Evolutionary conservation across 768 basidiomycete species (phyloP), one percentile per base, ranked within the genome.

Genomic region (Gautieria morchelliformis): DNA sequence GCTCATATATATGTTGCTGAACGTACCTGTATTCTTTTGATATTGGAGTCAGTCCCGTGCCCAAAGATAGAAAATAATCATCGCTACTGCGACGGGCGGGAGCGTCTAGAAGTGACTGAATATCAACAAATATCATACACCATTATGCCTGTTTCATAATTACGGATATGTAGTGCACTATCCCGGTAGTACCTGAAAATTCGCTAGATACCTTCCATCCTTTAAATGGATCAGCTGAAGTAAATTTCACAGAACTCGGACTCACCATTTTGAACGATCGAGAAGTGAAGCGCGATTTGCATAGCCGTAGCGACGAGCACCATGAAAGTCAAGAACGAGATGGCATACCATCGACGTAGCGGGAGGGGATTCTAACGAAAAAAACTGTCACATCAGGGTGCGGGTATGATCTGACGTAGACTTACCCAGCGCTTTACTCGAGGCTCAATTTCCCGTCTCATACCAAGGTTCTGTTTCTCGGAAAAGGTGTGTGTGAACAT

Each of bases 1-100:
- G 47, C 35, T 37, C 10, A 10, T 2, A 37, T 39, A n/a, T 30
- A 19, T 37, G 39, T 53, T 30, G 39, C n/a, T 27, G 47, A 8
- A 20, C 3, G 27, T 51, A 75, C 78, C 71, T 81, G 81, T 67
- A 82, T 74, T 64, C 75, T 78, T 62, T 80, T 78, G 51, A 83
- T 76, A 59, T 80, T 80, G 24, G 76, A 70, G 61, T 80, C 80
- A 5, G 78, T 80, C 79, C 79, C 79, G 80, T 5, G 77, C 67
- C 79, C 79, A 82, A 53, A 79, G 58, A 0, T 74, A 75, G 3
- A 76, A 75, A 10, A 81, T 72, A 19, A 77, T 62, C 52, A 77
- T 77, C 9, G 77, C 77, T 5, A 79, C 69, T 19, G 71, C 69
- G 17, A 80, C 78, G 1, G 81, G 78, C 14, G 80, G 79, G 20